phyloP scores from a whole-genome alignment of 495 filamentous ascomycete genomes.

The Penicillium arizonense region DNA sequence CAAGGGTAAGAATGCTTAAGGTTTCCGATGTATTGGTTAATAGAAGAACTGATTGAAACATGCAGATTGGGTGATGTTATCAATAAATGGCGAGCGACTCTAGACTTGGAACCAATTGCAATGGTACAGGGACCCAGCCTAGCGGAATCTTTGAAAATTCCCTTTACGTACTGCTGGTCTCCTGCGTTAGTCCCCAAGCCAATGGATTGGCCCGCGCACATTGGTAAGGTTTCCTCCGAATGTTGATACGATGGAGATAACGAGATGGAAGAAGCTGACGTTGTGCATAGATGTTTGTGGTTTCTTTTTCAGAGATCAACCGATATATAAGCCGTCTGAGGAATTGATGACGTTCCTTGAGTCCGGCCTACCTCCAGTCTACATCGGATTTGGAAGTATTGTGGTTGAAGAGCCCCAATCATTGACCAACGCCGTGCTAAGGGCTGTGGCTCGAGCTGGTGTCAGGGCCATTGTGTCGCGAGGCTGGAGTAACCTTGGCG shows the following conservation, averaged over 20 bases:
- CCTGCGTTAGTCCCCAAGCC: conserved; percentile 22
- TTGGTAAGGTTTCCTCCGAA: too few relatives aligned
- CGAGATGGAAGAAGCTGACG: too few relatives aligned
- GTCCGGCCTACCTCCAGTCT: conserved; percentile 51
- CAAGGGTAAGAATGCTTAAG: conserved; percentile 39
- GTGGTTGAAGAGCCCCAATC: conserved; percentile 54
- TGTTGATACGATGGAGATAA: too few relatives aligned
- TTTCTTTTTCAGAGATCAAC: conserved; percentile 53
- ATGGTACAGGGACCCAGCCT: conserved; percentile 13
- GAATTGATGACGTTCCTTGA: conserved; percentile 49
- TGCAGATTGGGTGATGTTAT: conserved; percentile 48
- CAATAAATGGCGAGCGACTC: conserved; percentile 43
- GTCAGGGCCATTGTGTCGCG: conserved; percentile 58
- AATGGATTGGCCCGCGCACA: not conserved
- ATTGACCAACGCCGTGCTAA: conserved; percentile 49
- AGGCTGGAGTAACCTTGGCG: conserved; percentile 57
- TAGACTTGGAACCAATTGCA: conserved; percentile 44
- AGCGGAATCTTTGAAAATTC: conserved; percentile 18
- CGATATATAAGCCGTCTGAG: conserved; percentile 43
- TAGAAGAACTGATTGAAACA: not conserved
- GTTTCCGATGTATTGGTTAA: not conserved
- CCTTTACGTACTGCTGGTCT: conserved; percentile 56
- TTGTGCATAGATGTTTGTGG: conserved; percentile 45
- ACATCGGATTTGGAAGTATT: conserved; percentile 66
- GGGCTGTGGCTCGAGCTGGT: conserved; percentile 44